These are phyloP conservation scores for Rhodotorula sp. DNA, from an alignment of 1,284 basidiomycete species.

Conservation along the genomic window DNA sequence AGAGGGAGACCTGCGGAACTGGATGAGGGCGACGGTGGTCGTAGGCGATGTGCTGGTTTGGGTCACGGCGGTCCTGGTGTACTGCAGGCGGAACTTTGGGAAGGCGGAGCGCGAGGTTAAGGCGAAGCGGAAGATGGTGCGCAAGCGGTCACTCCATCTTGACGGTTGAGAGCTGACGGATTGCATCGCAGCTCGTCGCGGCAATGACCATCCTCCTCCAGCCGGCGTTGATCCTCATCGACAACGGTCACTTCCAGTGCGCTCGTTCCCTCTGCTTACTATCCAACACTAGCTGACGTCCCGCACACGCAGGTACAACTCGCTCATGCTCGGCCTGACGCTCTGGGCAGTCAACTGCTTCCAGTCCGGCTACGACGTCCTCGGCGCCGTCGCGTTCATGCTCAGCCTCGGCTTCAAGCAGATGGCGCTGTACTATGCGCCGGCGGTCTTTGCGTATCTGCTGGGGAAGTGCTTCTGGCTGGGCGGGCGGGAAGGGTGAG, in stretches of 20 bases:
- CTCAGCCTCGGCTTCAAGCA: conserved; percentile 87
- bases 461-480: conserved; percentile 76
- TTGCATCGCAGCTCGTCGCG: conserved; percentile 60
- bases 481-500: conserved; percentile 66
- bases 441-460: conserved; percentile 76
- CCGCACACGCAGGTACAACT: conserved; percentile 59
- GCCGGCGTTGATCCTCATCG: conserved; percentile 77
- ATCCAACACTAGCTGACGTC: too few relatives aligned
- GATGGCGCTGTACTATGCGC: conserved; percentile 92
- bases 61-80: conserved; percentile 63
- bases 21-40: conserved; percentile 76
- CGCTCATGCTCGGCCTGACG: conserved; percentile 80
- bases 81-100: conserved; percentile 59
- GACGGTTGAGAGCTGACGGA: not conserved
- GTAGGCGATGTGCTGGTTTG: conserved; percentile 69
- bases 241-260: conserved; percentile 91
- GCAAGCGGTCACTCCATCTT: not conserved
- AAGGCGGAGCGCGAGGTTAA: conserved; percentile 3
- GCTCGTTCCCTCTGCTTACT: conserved; percentile 6
- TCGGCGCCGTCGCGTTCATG: conserved; percentile 78
- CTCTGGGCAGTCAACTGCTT: conserved; percentile 69
- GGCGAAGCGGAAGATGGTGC: conserved; percentile 19
- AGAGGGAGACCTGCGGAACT: conserved; percentile 59
- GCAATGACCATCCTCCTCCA: conserved; percentile 73
- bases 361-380: conserved; percentile 63